phyloP scores from a whole-genome alignment of 1,284 basidiomycete genomes.

The Flammula alnicola region DNA sequence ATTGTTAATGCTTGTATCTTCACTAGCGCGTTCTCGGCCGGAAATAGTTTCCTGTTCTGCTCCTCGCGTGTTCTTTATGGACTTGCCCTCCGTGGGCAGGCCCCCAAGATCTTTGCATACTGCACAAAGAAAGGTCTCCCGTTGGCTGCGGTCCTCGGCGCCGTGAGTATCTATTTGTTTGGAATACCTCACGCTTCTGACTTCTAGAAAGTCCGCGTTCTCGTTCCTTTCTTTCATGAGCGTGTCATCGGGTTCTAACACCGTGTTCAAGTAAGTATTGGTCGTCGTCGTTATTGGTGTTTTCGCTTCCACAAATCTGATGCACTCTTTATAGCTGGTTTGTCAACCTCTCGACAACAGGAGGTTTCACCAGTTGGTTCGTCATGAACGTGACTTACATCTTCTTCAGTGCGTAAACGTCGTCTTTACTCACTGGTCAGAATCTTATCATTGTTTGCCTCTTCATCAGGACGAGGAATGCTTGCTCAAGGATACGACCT shows the following conservation, averaged over 20 bases:
- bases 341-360: constrained; percentile 46
- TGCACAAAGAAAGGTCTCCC: constrained; percentile 82
- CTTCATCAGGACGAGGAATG: constrained; percentile 52
- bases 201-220: constrained; percentile 35
- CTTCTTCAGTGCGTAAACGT: constrained; percentile 62
- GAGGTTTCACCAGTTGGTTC: constrained; percentile 65
- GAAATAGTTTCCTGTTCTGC: constrained; percentile 82
- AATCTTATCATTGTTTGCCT: not conserved
- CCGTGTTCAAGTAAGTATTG: constrained; percentile 48
- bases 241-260: constrained; percentile 41
- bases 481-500: constrained; percentile 69
- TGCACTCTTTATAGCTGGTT: constrained; percentile 38
- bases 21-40: constrained; percentile 83
- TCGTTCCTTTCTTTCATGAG: constrained; percentile 46
- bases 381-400: constrained; percentile 76
- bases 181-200: not conserved
- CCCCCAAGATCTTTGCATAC: constrained; percentile 61
- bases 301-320: not conserved
- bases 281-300: not conserved
- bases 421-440: not conserved
- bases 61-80: constrained; percentile 86
- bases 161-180: constrained; percentile 37
- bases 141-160: constrained; percentile 57
- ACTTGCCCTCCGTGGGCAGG: constrained; percentile 77
- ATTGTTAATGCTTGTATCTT: constrained; percentile 74